Percentiles rank a stretch among this genome's conserved stretches.
Evolutionary conservation across 352 stramenopile species (phyloP).

Genomic region (Elongisporangium senticosum): DNA sequence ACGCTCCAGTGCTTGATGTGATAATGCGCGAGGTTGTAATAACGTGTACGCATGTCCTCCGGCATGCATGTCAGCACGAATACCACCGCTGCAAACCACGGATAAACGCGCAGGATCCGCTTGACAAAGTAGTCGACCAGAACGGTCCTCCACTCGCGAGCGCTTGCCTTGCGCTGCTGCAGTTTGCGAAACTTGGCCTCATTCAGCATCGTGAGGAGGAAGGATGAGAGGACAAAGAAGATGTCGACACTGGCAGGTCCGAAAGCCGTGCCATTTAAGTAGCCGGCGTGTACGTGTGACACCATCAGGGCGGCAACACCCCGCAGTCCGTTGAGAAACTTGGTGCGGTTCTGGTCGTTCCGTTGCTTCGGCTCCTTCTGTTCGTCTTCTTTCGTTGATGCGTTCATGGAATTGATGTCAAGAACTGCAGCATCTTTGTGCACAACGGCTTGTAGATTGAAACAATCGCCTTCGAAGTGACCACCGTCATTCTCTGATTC

Average conservation of each 20-base stretch:
- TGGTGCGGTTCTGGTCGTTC: conserved; percentile 8
- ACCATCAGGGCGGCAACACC: conserved; percentile 20
- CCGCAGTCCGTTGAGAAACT: conserved; percentile 23
- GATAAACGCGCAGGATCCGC: conserved; percentile 44
- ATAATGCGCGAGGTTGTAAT: conserved; percentile 16
- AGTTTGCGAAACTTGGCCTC: conserved; percentile 35
- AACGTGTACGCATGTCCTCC: conserved; percentile 19
- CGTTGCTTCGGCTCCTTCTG: too few species aligned
- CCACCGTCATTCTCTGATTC: too few species aligned
- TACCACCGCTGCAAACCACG: conserved; percentile 30
- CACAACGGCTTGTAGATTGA: too few species aligned
- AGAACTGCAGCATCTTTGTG: too few species aligned
- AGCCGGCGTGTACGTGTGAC: conserved; percentile 16
- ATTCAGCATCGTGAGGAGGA: conserved; percentile 48
- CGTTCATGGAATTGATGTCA: too few species aligned
- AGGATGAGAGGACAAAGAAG: conserved; percentile 55
- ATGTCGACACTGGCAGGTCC: conserved; percentile 28
- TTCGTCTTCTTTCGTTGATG: too few species aligned
- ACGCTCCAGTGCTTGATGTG: conserved; percentile 21
- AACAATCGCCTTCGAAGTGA: too few species aligned
- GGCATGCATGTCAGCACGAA: conserved; percentile 23
- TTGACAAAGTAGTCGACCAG: conserved; percentile 41
- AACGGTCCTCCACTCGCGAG: conserved; percentile 21
- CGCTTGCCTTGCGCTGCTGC: conserved; percentile 14
- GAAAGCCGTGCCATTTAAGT: conserved; percentile 17